Conservation (phyloP, 345 rosid species). For the Camelina neglecta region DNA sequence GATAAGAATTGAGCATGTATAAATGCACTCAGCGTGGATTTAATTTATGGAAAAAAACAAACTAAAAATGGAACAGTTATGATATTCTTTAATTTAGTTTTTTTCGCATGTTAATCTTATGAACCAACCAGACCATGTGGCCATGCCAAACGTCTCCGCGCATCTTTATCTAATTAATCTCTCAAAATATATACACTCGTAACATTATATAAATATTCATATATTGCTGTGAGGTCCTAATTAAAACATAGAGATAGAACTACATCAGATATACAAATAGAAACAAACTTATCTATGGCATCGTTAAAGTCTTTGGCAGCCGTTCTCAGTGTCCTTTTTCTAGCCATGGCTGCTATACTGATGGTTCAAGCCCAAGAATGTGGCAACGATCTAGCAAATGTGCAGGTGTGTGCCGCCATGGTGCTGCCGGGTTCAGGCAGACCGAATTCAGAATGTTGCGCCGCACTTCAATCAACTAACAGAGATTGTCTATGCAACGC, state of each 20-base stretch:
- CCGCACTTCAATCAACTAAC: conserved; percentile 57
- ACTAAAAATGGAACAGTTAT: not conserved
- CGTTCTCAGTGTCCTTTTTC: not conserved
- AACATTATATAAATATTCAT: conserved; percentile 3
- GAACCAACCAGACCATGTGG: conserved; percentile 19
- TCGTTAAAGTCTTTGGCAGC: conserved; percentile 10
- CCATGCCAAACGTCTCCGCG: conserved; percentile 27
- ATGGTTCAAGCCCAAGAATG: conserved; percentile 31
- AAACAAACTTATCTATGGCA: conserved; percentile 6
- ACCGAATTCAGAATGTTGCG: conserved; percentile 59
- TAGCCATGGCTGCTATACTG: conserved; percentile 2
- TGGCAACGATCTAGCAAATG: conserved; percentile 38
- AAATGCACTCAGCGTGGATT: not conserved
- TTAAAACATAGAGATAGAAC: not conserved
- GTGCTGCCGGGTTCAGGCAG: conserved; percentile 23
- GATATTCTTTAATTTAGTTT: not conserved
- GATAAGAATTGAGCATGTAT: not conserved
- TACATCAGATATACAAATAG: not conserved
- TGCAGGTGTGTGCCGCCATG: conserved; percentile 32
- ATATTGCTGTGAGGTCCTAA: not conserved
- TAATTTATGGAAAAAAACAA: not conserved
- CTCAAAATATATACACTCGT: not conserved
- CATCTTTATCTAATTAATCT: not conserved
- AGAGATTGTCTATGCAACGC: conserved; percentile 81
- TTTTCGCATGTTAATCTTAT: conserved; percentile 10